A percentile compares a stretch with the other conserved stretches of the same genome.
Evolutionary conservation across 2,329 filamentous ascomycete species (phyloP).

Genomic region (Sarocladium brachiariae): DNA sequence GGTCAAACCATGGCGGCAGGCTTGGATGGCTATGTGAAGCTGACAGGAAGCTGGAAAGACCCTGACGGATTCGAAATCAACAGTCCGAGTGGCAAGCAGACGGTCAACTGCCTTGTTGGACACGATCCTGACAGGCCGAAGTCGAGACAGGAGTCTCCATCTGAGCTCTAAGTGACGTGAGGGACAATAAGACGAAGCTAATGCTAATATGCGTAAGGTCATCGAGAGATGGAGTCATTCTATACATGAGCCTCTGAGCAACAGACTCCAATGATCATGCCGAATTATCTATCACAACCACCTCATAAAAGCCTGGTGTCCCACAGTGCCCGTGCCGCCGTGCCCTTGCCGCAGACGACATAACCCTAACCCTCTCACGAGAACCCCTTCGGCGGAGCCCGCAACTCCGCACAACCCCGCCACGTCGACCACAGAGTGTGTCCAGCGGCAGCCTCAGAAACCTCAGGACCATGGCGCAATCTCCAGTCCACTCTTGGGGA

Average conservation of each 20-base stretch:
- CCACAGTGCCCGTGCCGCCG: not conserved
- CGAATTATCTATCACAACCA: too few relatives aligned
- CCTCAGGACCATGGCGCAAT: not conserved
- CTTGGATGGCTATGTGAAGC: slow-evolving; percentile 20
- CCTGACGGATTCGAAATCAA: slow-evolving; percentile 25
- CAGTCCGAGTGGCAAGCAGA: slow-evolving; percentile 24
- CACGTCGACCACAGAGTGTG: not conserved
- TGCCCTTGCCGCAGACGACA: not conserved
- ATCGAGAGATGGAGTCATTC: too few relatives aligned
- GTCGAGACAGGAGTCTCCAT: not conserved
- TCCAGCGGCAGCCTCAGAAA: not conserved
- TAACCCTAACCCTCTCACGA: too few relatives aligned
- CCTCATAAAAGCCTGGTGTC: too few relatives aligned
- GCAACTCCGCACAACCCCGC: not conserved
- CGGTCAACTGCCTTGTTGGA: slow-evolving; percentile 27
- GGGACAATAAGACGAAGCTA: too few relatives aligned
- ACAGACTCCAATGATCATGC: too few relatives aligned
- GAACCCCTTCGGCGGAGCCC: not conserved
- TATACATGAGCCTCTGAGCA: too few relatives aligned
- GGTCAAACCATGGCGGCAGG: slow-evolving; percentile 16
- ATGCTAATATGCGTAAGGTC: too few relatives aligned
- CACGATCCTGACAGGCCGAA: slow-evolving; percentile 20
- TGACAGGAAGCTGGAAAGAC: slow-evolving; percentile 17
- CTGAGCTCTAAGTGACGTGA: not conserved
- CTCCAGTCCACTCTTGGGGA: not conserved